A percentile compares a stretch with the other conserved stretches of the same genome.
Evolutionary conservation across 371 early-diverging fungal species (phyloP).

Genomic region (Circinella minor): DNA sequence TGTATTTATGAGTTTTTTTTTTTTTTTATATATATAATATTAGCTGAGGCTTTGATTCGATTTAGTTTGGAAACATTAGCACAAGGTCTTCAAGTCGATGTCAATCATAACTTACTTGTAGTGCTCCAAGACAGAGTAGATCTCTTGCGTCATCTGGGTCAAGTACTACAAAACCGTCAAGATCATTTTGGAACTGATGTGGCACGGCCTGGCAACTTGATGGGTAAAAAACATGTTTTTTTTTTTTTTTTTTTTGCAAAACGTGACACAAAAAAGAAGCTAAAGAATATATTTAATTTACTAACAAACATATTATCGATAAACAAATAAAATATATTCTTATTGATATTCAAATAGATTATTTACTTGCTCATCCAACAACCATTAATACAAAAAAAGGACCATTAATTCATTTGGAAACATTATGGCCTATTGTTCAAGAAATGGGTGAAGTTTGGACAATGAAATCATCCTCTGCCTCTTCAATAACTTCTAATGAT

Average conservation of each 20-base stretch:
- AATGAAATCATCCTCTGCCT: not conserved
- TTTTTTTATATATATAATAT: not conserved
- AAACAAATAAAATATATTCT: too few relatives aligned
- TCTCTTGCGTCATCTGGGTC: slow-evolving; percentile 76
- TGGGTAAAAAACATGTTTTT: slow-evolving; percentile 53
- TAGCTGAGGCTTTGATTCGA: slow-evolving; percentile 57
- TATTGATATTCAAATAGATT: slow-evolving; percentile 46
- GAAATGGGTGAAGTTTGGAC: slow-evolving; percentile 57
- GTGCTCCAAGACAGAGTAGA: slow-evolving; percentile 74
- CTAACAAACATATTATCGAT: not conserved
- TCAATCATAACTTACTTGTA: slow-evolving; percentile 67
- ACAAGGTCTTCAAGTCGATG: slow-evolving; percentile 77
- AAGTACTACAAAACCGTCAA: slow-evolving; percentile 36
- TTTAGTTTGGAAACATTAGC: slow-evolving; percentile 62
- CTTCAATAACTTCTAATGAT: too few relatives aligned
- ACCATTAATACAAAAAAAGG: slow-evolving; percentile 54
- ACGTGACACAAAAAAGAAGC: not conserved
- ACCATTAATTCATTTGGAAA: slow-evolving; percentile 64
- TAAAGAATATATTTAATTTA: not conserved
- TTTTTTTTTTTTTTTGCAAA: slow-evolving; percentile 5
- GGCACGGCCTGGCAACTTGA: slow-evolving; percentile 85
- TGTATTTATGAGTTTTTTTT: not conserved
- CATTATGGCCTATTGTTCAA: slow-evolving; percentile 82
- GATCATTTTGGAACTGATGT: slow-evolving; percentile 55
- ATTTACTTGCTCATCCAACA: slow-evolving; percentile 45